Evolutionary conservation across 169 alveolate genomes (phyloP), one percentile per base, ranked within the genome.

Genomic region (Eimeria acervulina): DNA sequence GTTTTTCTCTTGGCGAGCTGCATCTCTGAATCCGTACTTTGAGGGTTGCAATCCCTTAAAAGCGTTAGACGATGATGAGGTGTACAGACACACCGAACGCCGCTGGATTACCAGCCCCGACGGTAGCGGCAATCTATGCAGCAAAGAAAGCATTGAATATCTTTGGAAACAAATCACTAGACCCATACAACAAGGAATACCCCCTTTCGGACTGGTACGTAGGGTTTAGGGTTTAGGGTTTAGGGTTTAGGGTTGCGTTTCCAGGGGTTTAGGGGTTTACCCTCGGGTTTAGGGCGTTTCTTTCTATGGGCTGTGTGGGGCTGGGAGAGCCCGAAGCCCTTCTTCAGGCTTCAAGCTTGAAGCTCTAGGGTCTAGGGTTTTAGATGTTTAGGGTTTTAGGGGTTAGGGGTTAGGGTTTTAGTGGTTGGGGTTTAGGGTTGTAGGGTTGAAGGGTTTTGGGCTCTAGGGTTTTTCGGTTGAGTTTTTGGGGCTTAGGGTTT

Each of bases 41-140:
- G 98, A 97, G 68, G 97, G 97, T 42, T 94, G 96, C 74, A 90
- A 85, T 68, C 97, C 97, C 10, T 47, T 88, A 31, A 88, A 97
- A 15, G 90, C 95, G 70, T 63, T 97, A 72, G 97, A 96, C 61
- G 98, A 97, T 94, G 98, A 97, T 85, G 95, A 83, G 72, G 93
- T 97, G 83, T 96, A 95, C 88, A 83, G 97, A 55, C 96, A 96
- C 78, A 96, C 98, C 31, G 95, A 95, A 51, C 47, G 96, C n/a
- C 95, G 90, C 47, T 97, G 98, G 98, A 61, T 94, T 33, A 96
- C 68, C 70, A 98, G 98, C 31, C 94, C 90, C 28, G 98, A 97
- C 72, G 98, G 96, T 17, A 97, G 96, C 85, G 98, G 98, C 21
- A 95, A 97, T 78, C 66, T 97, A 8, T 78, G 96, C 72, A 90